Conservation (phyloP, 2,329 filamentous ascomycete genomes). For the Colletotrichum agaves region DNA sequence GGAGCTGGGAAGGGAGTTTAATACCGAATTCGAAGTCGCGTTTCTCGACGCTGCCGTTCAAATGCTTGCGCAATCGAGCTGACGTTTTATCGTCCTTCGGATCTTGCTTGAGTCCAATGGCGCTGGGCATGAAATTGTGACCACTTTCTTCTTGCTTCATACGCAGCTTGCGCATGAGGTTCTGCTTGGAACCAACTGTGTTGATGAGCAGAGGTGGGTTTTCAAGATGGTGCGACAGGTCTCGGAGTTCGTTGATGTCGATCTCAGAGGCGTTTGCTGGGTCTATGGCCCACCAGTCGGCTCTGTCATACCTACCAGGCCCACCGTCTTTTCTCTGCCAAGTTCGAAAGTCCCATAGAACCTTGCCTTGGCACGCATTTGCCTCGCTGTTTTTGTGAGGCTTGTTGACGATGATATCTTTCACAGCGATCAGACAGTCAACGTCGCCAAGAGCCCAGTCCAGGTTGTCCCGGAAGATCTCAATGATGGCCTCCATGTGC, state of each 20-base stretch:
- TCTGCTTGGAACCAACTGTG: no score
- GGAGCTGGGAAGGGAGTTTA: constrained; percentile 32
- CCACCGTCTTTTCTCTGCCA: constrained; percentile 11
- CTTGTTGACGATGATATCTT: constrained; percentile 7
- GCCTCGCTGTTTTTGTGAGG: background rate
- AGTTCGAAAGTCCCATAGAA: constrained; percentile 1
- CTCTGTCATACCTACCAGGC: background rate
- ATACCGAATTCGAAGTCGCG: constrained; percentile 40
- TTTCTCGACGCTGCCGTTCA: constrained; percentile 8
- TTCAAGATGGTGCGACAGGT: background rate
- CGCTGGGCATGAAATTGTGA: background rate
- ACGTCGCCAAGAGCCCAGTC: background rate
- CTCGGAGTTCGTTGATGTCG: background rate
- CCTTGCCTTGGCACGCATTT: background rate
- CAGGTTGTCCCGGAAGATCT: constrained; percentile 7
- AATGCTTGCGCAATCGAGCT: constrained; percentile 1
- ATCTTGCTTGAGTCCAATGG: constrained; percentile 3
- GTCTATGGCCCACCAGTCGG: constrained; percentile 24
- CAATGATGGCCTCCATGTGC: constrained; percentile 31
- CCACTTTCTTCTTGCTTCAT: background rate
- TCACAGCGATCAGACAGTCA: background rate
- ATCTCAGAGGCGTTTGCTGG: background rate
- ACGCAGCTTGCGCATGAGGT: background rate
- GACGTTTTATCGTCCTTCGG: background rate
- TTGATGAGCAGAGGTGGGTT: no score